A percentile compares a stretch with the other conserved stretches of the same genome.
Evolutionary conservation across 257 asterid species (phyloP).

Genomic region (Solanum pinnatisectum): DNA sequence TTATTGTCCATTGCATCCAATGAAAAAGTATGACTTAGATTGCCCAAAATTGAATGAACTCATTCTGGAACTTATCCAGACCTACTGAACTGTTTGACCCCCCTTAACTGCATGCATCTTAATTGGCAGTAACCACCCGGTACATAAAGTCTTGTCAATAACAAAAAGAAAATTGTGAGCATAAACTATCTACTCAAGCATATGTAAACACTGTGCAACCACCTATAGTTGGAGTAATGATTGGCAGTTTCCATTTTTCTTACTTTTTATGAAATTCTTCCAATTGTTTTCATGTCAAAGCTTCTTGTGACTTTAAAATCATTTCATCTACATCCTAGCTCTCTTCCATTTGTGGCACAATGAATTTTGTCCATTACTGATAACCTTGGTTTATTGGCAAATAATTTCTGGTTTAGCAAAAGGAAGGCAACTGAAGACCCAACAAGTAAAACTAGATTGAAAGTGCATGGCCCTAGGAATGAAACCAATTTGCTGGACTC

Average conservation of each 20-base stretch:
- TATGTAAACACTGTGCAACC: neutral
- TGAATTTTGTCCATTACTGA: neutral
- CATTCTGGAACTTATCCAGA: neutral
- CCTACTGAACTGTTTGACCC: neutral
- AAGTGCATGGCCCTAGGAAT: conserved; percentile 10
- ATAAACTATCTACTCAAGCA: neutral
- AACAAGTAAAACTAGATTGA: conserved; percentile 8
- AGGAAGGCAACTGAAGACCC: conserved; percentile 32
- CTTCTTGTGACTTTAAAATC: neutral
- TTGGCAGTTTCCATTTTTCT: neutral
- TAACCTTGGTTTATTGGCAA: neutral
- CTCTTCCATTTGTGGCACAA: neutral
- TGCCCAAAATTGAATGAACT: neutral
- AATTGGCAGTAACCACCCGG: neutral
- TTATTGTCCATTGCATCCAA: neutral
- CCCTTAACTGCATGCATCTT: neutral
- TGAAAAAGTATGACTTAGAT: neutral
- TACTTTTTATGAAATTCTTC: neutral
- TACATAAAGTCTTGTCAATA: neutral
- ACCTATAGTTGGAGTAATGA: neutral
- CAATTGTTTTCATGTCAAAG: neutral
- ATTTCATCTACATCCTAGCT: neutral
- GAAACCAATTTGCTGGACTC: conserved; percentile 13
- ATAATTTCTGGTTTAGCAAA: conserved; percentile 28
- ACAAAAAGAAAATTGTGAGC: neutral